These are phyloP conservation scores for Saccharum officinarum DNA, from an alignment of 176 grass and related monocot genomes.

Conservation along the genomic window DNA sequence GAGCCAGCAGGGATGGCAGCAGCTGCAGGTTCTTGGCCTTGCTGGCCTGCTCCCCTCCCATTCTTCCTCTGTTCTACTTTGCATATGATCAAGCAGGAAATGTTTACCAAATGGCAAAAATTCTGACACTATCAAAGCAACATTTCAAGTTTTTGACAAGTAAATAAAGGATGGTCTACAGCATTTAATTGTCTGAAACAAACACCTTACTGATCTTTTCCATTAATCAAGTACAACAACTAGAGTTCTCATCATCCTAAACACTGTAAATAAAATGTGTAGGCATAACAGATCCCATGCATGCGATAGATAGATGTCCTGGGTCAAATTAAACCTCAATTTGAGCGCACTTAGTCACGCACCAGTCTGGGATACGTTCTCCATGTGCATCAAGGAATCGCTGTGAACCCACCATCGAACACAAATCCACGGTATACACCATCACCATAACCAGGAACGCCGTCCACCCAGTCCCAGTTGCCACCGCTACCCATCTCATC, in stretches of 20 bases:
- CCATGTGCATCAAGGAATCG: constrained; percentile 50
- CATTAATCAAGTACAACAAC: constrained; percentile 50
- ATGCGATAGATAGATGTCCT: constrained; percentile 21
- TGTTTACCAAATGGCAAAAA: neutral
- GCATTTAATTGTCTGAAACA: constrained; percentile 26
- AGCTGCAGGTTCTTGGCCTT: neutral
- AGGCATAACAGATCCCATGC: constrained; percentile 13
- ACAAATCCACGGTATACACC: constrained; percentile 94
- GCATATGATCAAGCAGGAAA: neutral
- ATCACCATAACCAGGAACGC: constrained; percentile 72
- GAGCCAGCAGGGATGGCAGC: neutral
- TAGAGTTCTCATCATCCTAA: constrained; percentile 40
- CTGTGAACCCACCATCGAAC: constrained; percentile 89
- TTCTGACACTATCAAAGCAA: neutral
- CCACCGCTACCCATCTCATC: constrained; percentile 53
- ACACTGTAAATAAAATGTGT: constrained; percentile 27
- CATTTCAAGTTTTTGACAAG: neutral
- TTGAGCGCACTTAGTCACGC: constrained; percentile 24
- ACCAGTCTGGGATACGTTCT: constrained; percentile 8
- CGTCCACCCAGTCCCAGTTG: constrained; percentile 86
- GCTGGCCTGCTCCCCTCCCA: neutral
- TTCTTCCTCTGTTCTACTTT: neutral
- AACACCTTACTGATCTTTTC: neutral
- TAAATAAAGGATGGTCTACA: neutral
- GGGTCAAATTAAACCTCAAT: constrained; percentile 9